phyloP scores from a whole-genome alignment of 176 grass and related monocot genomes.

The Panicum miliaceum region DNA sequence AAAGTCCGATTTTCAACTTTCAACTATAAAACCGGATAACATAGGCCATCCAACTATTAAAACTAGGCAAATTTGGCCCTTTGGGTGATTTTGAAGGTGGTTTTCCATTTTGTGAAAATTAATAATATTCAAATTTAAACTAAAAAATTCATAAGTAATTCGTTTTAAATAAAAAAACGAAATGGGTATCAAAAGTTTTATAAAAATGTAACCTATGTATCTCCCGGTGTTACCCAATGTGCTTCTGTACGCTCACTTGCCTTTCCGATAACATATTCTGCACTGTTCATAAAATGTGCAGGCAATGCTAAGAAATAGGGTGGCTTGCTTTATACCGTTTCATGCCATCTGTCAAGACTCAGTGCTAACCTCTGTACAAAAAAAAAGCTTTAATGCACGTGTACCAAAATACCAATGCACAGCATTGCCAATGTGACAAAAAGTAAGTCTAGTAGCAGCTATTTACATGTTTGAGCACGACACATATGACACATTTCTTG shows the following conservation, averaged over 20 bases:
- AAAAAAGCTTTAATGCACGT: conserved; percentile 2
- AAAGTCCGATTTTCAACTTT: too few species aligned
- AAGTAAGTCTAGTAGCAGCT: neutral
- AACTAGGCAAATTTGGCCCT: too few species aligned
- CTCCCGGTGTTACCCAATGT: neutral
- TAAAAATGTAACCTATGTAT: too few species aligned
- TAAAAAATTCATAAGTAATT: too few species aligned
- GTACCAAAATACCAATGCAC: conserved; percentile 15
- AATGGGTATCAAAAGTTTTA: too few species aligned
- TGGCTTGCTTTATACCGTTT: neutral
- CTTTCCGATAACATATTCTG: neutral
- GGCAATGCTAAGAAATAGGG: neutral
- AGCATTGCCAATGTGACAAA: neutral
- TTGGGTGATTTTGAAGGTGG: too few species aligned
- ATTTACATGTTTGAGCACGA: conserved; percentile 4
- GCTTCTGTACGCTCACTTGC: neutral
- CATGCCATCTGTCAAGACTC: neutral
- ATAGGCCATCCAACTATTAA: too few species aligned
- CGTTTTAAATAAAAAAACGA: too few species aligned
- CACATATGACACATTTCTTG: neutral
- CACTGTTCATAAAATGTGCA: neutral
- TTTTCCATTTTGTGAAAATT: too few species aligned
- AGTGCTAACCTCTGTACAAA: conserved; percentile 4
- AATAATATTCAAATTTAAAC: too few species aligned
- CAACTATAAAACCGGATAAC: too few species aligned